phyloP scores from a whole-genome alignment of 1,139 yeast genomes.

The Arxiozyma bovina region DNA sequence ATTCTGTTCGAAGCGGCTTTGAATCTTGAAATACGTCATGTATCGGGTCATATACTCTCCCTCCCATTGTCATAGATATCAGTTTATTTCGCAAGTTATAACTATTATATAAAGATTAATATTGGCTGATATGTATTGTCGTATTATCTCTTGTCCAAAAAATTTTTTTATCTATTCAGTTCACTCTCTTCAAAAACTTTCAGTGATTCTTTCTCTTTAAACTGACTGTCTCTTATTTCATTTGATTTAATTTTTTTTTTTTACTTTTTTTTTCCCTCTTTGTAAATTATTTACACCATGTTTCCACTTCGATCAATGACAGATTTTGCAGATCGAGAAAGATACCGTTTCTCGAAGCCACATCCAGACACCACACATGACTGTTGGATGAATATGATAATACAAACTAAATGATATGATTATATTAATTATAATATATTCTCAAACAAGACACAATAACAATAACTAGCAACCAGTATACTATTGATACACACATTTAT shows the following conservation, averaged over 20 bases:
- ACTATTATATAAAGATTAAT: no score
- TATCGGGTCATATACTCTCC: conserved; percentile 30
- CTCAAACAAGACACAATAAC: background rate
- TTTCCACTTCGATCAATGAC: background rate
- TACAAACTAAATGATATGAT: no score
- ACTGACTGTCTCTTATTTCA: background rate
- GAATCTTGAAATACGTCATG: conserved; percentile 29
- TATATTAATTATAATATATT: no score
- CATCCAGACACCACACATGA: background rate
- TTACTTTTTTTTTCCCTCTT: no score
- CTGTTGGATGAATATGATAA: background rate
- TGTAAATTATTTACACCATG: background rate
- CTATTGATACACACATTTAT: background rate
- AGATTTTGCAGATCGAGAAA: background rate
- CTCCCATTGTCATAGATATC: conserved; percentile 15
- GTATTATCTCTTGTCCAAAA: background rate
- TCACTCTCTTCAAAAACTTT: background rate
- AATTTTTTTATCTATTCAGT: no score
- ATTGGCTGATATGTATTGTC: background rate
- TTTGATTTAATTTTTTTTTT: no score
- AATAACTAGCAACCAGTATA: background rate
- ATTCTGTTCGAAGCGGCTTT: background rate
- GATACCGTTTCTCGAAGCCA: background rate
- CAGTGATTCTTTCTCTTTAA: background rate
- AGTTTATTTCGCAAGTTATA: background rate